Evolutionary conservation across 495 filamentous ascomycete genomes (phyloP), one percentile per base, ranked within the genome.

Genomic region (Penicillium cataractarum): DNA sequence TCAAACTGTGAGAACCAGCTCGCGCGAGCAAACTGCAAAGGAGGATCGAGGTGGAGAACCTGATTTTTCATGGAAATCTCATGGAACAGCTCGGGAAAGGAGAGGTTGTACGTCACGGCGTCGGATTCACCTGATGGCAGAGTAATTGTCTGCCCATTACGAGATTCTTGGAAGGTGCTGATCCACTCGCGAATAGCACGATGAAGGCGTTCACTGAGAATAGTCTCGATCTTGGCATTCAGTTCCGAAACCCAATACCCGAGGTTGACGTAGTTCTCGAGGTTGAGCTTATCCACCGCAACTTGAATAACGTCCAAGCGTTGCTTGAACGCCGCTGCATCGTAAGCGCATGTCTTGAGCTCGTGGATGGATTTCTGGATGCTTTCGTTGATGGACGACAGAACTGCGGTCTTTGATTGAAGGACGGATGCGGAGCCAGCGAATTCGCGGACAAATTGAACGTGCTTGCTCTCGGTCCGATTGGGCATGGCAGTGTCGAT

Each of bases 61-160:
- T 98, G 96, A 65, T 98, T 97, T 31, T 90, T 90, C 88, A 98
- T 98, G 5, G 91, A 91, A 31, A 99, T 88, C 71, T 98, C 95
- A 68, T 97, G 93, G 32, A 92, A 79, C 42, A 97, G 83, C 22
- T 70, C 74, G 19, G 73, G 76, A 64, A 85, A 83, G 46, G 74
- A 72, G 8, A 83, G 79, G 31, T 82, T 86, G 64, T 87, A 88
- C 62, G 89, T 80, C 9, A 77, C 76, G 15, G 78, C 73, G 24
- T 82, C 76, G 0, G 73, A 57, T 29, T 82, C 74, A 27, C 77
- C 79, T 75, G 60, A 75, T 46, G 81, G 76, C 46, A 70, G 69
- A 17, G 65, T 65, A n/a, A 53, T 68, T 2, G 60, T 63, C 60
- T 79, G 76, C 8, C 73, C 77, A 29, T 72, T 75, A 32, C 83